Base-by-base conservation (phyloP, 164 flowering plant genomes). In the Litsea cubeba region DNA sequence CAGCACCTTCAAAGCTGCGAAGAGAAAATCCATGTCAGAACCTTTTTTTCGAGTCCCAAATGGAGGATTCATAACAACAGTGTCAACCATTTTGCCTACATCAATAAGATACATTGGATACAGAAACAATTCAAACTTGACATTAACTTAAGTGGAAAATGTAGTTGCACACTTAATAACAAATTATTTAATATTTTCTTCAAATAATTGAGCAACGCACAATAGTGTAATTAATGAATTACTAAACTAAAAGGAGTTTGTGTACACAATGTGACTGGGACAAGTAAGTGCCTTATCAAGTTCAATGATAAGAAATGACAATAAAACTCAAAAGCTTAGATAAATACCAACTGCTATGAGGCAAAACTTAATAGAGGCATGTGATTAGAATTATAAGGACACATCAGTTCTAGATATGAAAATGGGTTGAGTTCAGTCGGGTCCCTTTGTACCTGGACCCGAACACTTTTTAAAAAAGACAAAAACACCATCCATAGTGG, bases 41-140 rank as follows among this genome's bases (percentile, higher is more conserved):
- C 99, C 99, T 82, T 94, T 96, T 72, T 69, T 89, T 65, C 95
- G 85, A 28, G 98, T 96, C 65, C 99, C 99, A 89, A 96, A 94
- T 70, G 99, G 97, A 75, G 98, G 99, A 82, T 95, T 93, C 99
- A 95, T 95, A 58, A 92, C 88, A 71, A 93, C 88, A 73, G 97
- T 95, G 78, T 95, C 95, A 57, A 95, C 87, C 67, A 81, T 65
- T 75, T 75, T 86, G 71, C 88, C 99, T 93, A 71, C 71, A 79
- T 12, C 71, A 72, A 50, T 17, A 0, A 79, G 17, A 35, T 26
- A 74, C 4, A 67, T 58, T 23, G 51, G 62, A 70, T 40, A 64
- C 73, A 76, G 58, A 72, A 35, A 63, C 23, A 10, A 66, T 28
- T 51, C 51, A 71, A 69, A 51, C 57, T 12, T 17, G 28, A 11